Evolutionary conservation across 257 asterid genomes (phyloP).

Genomic region (Gardenia jasminoides): DNA sequence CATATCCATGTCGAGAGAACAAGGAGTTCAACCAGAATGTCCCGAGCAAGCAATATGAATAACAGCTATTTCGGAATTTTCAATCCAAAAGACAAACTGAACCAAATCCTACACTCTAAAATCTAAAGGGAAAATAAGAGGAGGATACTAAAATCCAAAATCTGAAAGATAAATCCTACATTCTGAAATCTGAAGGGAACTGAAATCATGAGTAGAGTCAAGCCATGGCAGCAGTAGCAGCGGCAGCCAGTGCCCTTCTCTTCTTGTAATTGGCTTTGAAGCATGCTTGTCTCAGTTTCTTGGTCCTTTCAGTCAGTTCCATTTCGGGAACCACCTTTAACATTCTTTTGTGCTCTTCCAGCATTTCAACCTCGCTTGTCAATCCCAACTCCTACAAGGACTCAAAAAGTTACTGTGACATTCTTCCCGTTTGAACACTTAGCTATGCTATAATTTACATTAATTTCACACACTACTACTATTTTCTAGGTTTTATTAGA

Average conservation of each 20-base stretch:
- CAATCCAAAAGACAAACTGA: neutral
- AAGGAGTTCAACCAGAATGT: neutral
- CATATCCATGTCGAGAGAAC: neutral
- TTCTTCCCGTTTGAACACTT: too few species aligned
- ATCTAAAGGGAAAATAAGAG: neutral
- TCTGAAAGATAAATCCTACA: neutral
- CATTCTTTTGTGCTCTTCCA: constrained; percentile 76
- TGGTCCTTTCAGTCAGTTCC: constrained; percentile 76
- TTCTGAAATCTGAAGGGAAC: neutral
- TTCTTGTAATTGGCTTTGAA: constrained; percentile 92
- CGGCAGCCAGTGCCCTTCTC: constrained; percentile 49
- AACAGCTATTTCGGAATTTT: too few species aligned
- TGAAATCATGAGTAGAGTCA: neutral
- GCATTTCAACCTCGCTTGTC: constrained; percentile 56
- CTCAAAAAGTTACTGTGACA: neutral
- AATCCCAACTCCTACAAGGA: constrained; percentile 66
- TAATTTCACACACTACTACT: too few species aligned
- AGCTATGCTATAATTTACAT: too few species aligned
- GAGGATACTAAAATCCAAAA: too few species aligned
- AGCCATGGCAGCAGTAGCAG: neutral
- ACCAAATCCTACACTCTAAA: neutral
- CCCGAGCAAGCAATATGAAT: neutral
- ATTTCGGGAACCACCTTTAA: constrained; percentile 59
- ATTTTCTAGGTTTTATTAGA: too few species aligned
- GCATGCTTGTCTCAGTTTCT: constrained; percentile 82